Percentiles rank a stretch among this genome's conserved stretches.
phyloP scores from a whole-genome alignment of 805 yeast genomes.

The Pichia insulana region DNA sequence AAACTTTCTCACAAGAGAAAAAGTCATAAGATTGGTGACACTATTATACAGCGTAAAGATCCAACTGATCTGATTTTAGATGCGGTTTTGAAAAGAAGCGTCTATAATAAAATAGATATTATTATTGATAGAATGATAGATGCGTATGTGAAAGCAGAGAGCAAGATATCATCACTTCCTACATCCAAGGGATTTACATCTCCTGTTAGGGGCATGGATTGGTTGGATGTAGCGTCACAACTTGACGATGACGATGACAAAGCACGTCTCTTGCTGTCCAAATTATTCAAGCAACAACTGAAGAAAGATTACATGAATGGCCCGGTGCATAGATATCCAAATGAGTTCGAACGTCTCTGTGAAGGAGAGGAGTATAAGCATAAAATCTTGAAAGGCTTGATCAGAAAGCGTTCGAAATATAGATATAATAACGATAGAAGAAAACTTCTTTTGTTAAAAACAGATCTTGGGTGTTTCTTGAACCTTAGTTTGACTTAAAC shows the following conservation, averaged over 20 bases:
- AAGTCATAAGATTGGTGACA: background rate
- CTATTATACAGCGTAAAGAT: background rate
- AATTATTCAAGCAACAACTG: constrained; percentile 5
- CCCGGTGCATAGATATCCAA: constrained; percentile 4
- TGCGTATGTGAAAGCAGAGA: background rate
- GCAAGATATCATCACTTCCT: background rate
- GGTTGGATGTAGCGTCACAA: constrained; percentile 5
- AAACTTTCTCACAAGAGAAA: background rate
- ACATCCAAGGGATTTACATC: background rate
- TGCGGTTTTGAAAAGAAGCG: constrained; percentile 7
- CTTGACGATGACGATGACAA: constrained; percentile 2
- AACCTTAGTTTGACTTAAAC: too few relatives aligned
- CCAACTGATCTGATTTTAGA: constrained; percentile 12
- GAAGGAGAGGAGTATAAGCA: background rate
- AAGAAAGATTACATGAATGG: constrained; percentile 5
- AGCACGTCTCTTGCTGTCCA: background rate
- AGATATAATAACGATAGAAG: background rate
- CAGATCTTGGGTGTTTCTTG: background rate
- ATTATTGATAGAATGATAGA: constrained; percentile 16
- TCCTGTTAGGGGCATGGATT: constrained; percentile 5
- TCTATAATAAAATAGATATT: constrained; percentile 14
- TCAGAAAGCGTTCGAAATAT: background rate
- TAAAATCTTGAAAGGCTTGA: background rate
- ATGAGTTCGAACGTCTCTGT: background rate
- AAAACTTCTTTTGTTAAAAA: constrained; percentile 1